These are phyloP conservation scores for Salix udensis DNA, from an alignment of 345 rosid species.

Conservation along the genomic window DNA sequence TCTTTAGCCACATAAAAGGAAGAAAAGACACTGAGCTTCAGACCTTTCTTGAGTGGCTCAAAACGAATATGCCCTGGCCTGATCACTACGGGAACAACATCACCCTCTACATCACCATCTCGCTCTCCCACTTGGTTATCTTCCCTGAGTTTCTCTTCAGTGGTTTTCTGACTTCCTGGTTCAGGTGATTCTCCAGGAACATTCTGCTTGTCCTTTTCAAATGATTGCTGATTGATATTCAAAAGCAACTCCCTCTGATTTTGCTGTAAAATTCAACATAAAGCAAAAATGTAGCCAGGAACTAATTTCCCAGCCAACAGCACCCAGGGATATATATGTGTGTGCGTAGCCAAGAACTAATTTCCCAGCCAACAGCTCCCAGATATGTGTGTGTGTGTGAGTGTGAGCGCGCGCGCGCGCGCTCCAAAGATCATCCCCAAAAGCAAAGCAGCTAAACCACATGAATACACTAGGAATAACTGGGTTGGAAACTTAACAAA, in stretches of 20 bases:
- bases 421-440: neutral
- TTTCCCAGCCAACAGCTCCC: neutral
- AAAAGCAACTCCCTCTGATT: slow-evolving; percentile 32
- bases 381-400: neutral
- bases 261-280: slow-evolving; percentile 35
- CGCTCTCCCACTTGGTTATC: slow-evolving; percentile 25
- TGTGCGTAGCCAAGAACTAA: neutral
- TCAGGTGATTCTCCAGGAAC: slow-evolving; percentile 24
- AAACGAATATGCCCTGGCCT: slow-evolving; percentile 96
- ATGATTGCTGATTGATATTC: slow-evolving; percentile 35
- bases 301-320: neutral
- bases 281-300: neutral
- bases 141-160: slow-evolving; percentile 13
- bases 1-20: neutral
- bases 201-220: slow-evolving; percentile 29
- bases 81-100: slow-evolving; percentile 61
- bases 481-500: neutral
- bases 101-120: slow-evolving; percentile 40
- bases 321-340: neutral
- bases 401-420: neutral
- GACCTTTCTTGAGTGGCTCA: slow-evolving; percentile 58
- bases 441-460: neutral
- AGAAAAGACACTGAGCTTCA: neutral
- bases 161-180: slow-evolving; percentile 10
- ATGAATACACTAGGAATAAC: neutral